Conservation (phyloP, 768 basidiomycete species). For the Termitomyces sp. region DNA sequence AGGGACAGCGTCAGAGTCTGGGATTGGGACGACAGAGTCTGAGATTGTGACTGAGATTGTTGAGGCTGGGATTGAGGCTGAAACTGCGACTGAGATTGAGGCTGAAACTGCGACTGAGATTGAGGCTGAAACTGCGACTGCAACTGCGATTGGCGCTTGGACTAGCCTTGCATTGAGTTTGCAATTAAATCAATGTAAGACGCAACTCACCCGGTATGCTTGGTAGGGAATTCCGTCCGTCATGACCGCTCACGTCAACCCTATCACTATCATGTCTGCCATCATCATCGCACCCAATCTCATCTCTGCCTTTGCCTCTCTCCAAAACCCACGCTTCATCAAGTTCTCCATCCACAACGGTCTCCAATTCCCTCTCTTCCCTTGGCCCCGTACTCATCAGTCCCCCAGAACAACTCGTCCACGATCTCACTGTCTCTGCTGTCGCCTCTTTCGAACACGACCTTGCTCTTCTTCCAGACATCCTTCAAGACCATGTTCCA, state of each 20-base stretch:
- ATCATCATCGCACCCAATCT: conserved; percentile 62
- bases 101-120: not conserved
- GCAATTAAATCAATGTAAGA: not conserved
- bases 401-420: conserved; percentile 60
- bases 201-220: conserved; percentile 39
- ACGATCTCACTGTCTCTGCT: conserved; percentile 43
- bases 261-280: conserved; percentile 55
- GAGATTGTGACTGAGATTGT: not conserved
- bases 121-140: no score
- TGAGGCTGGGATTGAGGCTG: conserved; percentile 15
- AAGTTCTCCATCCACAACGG: conserved; percentile 75
- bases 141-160: conserved; percentile 11
- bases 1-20: not conserved
- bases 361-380: conserved; percentile 25
- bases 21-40: conserved; percentile 22
- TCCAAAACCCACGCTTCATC: conserved; percentile 62
- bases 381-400: conserved; percentile 8
- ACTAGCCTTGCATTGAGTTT: not conserved
- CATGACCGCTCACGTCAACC: conserved; percentile 12
- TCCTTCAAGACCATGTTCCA: conserved; percentile 56
- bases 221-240: conserved; percentile 39
- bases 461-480: conserved; percentile 42
- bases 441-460: conserved; percentile 56
- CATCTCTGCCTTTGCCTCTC: conserved; percentile 48
- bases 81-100: conserved; percentile 13